These are phyloP conservation scores for Neurospora sp. DNA, from an alignment of 495 filamentous ascomycete genomes.

Conservation along the genomic window DNA sequence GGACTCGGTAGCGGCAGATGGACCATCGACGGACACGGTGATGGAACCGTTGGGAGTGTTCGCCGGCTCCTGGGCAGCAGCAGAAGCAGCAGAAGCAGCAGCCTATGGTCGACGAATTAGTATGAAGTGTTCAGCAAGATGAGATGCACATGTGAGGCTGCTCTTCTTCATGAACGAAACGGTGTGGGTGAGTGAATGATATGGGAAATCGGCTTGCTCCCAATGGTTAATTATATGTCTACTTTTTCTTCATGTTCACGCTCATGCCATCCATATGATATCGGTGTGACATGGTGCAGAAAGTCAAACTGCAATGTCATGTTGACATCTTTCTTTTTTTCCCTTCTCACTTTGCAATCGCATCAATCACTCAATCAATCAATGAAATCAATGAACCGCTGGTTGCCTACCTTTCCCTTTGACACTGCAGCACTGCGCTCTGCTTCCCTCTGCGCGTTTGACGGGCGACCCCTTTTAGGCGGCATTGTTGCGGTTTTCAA, in stretches of 20 bases:
- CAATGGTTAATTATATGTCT: neutral
- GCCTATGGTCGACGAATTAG: neutral
- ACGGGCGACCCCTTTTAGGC: neutral
- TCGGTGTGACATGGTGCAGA: neutral
- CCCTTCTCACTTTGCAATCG: neutral
- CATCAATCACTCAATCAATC: neutral
- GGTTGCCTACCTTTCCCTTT: neutral
- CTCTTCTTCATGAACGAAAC: neutral
- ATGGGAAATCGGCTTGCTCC: neutral
- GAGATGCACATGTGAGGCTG: neutral
- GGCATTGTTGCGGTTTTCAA: neutral
- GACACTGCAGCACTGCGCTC: neutral
- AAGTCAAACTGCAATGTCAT: neutral
- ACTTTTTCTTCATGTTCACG: neutral
- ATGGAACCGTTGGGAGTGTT: neutral
- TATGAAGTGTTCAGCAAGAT: neutral
- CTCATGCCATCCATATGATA: neutral
- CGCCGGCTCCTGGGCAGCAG: neutral
- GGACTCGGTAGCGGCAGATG: neutral
- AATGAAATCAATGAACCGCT: neutral
- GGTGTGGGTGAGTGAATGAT: neutral
- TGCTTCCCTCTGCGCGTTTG: neutral
- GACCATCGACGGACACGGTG: neutral
- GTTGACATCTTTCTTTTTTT: neutral
- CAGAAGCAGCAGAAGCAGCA: neutral